Percentiles rank a stretch among this genome's conserved stretches.
These are phyloP conservation scores for Trifolium subterraneum DNA, from an alignment of 306 rosid genomes.

Conservation along the genomic window DNA sequence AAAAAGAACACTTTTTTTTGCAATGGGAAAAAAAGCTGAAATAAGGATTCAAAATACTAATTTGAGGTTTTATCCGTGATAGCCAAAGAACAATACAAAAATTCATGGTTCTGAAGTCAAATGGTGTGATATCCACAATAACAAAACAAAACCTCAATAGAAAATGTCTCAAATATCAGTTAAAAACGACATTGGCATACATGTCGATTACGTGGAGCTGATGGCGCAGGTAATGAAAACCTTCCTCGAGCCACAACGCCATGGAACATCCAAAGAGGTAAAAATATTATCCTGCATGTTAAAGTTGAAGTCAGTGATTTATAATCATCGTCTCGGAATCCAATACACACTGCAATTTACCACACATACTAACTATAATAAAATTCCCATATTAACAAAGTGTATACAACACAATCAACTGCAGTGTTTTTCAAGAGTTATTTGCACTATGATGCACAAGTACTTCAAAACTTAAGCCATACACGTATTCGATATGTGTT, in stretches of 20 bases:
- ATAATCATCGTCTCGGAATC: constrained; percentile 26
- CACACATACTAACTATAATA: constrained; percentile 14
- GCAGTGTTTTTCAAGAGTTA: constrained; percentile 8
- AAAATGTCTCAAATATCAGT: constrained; percentile 30
- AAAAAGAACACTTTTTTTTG: neutral
- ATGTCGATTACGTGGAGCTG: constrained; percentile 91
- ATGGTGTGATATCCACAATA: constrained; percentile 14
- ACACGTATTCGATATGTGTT: neutral
- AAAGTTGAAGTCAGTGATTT: constrained; percentile 38
- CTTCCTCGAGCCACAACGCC: constrained; percentile 95
- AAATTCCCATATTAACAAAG: constrained; percentile 14
- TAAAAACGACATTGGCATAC: constrained; percentile 55
- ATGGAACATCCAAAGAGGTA: constrained; percentile 94
- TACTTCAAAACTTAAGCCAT: neutral
- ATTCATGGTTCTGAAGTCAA: constrained; percentile 32
- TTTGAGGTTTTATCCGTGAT: constrained; percentile 19
- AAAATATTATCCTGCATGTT: constrained; percentile 74
- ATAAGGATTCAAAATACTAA: constrained; percentile 25
- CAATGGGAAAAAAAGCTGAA: too few species aligned
- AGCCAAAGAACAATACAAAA: constrained; percentile 33
- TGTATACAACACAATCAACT: constrained; percentile 2
- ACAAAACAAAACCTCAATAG: constrained; percentile 27
- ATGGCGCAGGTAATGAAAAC: constrained; percentile 97
- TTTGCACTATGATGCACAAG: constrained; percentile 1
- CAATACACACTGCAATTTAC: constrained; percentile 1